phyloP scores from a whole-genome alignment of 2,329 filamentous ascomycete species.

The Fusarium veterinarium region DNA sequence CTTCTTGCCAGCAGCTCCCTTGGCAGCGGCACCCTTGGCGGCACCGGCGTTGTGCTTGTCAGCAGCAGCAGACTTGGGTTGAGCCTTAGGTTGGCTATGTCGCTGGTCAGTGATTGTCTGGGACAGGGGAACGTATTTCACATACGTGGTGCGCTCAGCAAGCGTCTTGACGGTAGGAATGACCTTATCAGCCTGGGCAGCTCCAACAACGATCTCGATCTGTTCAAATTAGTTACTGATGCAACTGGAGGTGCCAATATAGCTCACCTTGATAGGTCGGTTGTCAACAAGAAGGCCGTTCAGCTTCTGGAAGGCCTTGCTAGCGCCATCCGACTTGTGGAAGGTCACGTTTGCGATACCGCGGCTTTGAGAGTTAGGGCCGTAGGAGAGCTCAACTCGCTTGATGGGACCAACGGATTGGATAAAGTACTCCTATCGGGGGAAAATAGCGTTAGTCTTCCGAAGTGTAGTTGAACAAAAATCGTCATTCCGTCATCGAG shows the following conservation, averaged over 20 bases:
- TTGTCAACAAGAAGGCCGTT: constrained; percentile 93
- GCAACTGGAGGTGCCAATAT: not conserved
- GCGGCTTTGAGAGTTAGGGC: constrained; percentile 89
- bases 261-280: constrained; percentile 83
- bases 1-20: constrained; percentile 62
- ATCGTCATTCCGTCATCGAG: constrained; percentile 48
- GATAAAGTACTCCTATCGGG: constrained; percentile 92
- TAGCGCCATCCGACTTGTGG: constrained; percentile 80
- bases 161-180: constrained; percentile 76
- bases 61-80: constrained; percentile 84
- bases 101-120: constrained; percentile 18
- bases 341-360: constrained; percentile 94
- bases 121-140: constrained; percentile 27
- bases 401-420: constrained; percentile 91
- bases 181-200: constrained; percentile 75
- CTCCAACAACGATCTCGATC: constrained; percentile 92
- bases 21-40: constrained; percentile 56
- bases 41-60: constrained; percentile 72
- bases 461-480: constrained; percentile 45
- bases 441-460: constrained; percentile 74
- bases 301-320: constrained; percentile 83
- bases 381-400: constrained; percentile 91
- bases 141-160: constrained; percentile 82
- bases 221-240: constrained; percentile 53
- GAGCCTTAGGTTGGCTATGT: constrained; percentile 52